Evolutionary conservation across 345 rosid species (phyloP).

Genomic region (Syzygium aromaticum): DNA sequence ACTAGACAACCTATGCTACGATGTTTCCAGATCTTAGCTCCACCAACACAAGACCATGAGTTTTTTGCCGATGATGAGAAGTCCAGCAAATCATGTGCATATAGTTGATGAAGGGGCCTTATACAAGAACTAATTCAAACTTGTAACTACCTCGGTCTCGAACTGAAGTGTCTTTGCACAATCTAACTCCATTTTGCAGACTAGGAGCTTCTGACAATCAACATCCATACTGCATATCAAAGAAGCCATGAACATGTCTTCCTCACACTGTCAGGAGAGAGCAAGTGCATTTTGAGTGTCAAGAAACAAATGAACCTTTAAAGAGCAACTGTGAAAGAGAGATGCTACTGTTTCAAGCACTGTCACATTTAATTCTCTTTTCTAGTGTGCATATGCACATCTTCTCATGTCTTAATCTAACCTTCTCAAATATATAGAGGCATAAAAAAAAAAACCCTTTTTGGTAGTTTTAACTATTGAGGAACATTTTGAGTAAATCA

Average conservation of each 20-base stretch:
- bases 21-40: neutral
- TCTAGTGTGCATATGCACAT: neutral
- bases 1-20: neutral
- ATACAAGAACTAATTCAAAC: neutral
- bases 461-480: neutral
- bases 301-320: neutral
- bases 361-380: neutral
- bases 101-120: neutral
- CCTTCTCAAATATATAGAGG: neutral
- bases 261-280: constrained; percentile 44
- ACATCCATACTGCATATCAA: constrained; percentile 76
- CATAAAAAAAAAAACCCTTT: neutral
- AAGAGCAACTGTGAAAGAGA: neutral
- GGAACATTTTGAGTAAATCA: neutral
- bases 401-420: neutral
- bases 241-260: constrained; percentile 80
- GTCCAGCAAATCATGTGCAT: neutral
- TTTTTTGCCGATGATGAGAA: neutral
- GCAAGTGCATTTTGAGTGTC: neutral
- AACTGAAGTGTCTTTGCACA: constrained; percentile 81
- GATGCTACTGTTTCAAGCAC: neutral
- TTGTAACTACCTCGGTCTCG: constrained; percentile 68
- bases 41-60: neutral
- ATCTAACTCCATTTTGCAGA: constrained; percentile 85
- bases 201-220: constrained; percentile 74